Conservation (phyloP, 805 yeast species). For the Wickerhamiella allomyrinae region DNA sequence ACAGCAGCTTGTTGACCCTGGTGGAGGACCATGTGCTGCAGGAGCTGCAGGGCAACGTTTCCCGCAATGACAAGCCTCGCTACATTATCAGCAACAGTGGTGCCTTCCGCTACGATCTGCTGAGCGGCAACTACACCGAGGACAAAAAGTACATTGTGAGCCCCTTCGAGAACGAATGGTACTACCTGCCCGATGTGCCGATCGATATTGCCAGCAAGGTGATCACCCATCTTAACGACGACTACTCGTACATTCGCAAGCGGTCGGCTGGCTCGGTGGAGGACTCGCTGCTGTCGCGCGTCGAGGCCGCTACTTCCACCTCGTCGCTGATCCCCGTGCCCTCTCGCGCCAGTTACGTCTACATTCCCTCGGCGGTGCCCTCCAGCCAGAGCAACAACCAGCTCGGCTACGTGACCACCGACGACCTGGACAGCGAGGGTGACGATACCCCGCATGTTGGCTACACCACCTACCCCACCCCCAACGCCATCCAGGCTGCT, state of each 20-base stretch:
- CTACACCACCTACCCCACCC: conserved; percentile 42
- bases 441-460: conserved; percentile 61
- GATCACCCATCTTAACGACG: conserved; percentile 39
- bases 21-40: conserved; percentile 45
- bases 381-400: neutral
- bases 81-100: conserved; percentile 71
- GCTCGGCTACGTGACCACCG: conserved; percentile 61
- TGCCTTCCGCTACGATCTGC: conserved; percentile 72
- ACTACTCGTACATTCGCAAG: conserved; percentile 8
- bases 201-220: conserved; percentile 40
- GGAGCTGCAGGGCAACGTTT: conserved; percentile 13
- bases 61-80: conserved; percentile 27
- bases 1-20: conserved; percentile 43
- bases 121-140: conserved; percentile 67
- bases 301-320: neutral
- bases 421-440: conserved; percentile 73
- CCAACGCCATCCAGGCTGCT: conserved; percentile 57
- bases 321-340: conserved; percentile 2
- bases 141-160: conserved; percentile 73
- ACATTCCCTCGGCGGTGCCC: neutral
- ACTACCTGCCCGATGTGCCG: conserved; percentile 44
- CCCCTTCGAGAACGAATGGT: conserved; percentile 78
- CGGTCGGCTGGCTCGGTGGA: neutral
- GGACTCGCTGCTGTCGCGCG: neutral
- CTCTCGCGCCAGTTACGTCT: neutral